Percentiles rank a stretch among this genome's conserved stretches.
These are phyloP conservation scores for Fusarium sp. DNA, from an alignment of 2,329 filamentous ascomycete species.

Conservation along the genomic window DNA sequence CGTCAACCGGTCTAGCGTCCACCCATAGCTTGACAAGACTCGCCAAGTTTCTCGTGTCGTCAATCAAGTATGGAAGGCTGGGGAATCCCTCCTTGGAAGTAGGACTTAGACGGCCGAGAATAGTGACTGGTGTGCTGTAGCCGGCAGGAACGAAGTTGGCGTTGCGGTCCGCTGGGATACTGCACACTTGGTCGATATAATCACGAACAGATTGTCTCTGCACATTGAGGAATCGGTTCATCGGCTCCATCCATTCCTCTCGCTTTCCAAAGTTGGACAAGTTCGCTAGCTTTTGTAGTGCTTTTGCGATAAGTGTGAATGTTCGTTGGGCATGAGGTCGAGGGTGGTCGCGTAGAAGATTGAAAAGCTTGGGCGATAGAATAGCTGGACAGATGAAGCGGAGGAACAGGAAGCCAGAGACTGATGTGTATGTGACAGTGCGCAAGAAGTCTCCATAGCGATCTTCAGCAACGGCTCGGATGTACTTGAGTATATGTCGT, in stretches of 20 bases:
- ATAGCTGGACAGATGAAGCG: constrained; percentile 98
- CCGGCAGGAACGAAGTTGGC: constrained; percentile 76
- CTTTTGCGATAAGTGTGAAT: constrained; percentile 91
- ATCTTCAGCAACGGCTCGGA: constrained; percentile 91
- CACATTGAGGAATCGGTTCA: constrained; percentile 85
- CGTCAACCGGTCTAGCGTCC: constrained; percentile 60
- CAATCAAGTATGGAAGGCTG: constrained; percentile 90
- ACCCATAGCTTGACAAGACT: constrained; percentile 85
- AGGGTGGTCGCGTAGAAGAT: constrained; percentile 83
- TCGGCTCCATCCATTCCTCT: constrained; percentile 98
- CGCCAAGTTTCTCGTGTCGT: constrained; percentile 86
- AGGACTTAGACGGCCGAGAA: constrained; percentile 81
- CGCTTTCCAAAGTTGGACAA: constrained; percentile 92
- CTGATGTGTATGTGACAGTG: constrained; percentile 90
- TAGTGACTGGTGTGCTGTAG: constrained; percentile 92
- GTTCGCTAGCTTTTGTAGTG: constrained; percentile 89
- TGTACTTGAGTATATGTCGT: constrained; percentile 86
- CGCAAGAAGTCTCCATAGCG: constrained; percentile 92
- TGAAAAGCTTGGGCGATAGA: constrained; percentile 92
- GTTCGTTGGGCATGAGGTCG: constrained; percentile 85
- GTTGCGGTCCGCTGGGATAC: constrained; percentile 78
- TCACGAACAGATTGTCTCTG: constrained; percentile 84
- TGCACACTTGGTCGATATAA: constrained; percentile 88
- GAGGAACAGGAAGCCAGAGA: constrained; percentile 93
- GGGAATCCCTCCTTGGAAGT: constrained; percentile 91